phyloP scores from a whole-genome alignment of 176 grass and related monocot species.

The Aegilops speltoides region DNA sequence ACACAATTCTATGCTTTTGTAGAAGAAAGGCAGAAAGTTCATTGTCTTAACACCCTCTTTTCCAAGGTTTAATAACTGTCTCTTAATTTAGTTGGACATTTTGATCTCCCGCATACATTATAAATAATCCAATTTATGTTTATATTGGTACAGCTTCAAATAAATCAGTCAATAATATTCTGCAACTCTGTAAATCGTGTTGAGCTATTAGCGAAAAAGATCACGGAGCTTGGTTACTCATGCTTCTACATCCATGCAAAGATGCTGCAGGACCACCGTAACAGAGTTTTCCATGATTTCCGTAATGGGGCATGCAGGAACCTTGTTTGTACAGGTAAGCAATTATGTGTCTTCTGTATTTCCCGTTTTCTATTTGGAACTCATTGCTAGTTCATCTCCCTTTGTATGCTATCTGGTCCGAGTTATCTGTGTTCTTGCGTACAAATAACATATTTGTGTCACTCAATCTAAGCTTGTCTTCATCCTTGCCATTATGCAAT shows the following conservation, averaged over 20 bases:
- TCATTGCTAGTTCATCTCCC: neutral
- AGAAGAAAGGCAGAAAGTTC: conserved; percentile 97
- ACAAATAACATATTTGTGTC: neutral
- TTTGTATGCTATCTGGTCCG: neutral
- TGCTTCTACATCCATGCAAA: conserved; percentile 99
- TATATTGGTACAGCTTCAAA: conserved; percentile 77
- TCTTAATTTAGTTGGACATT: conserved; percentile 5
- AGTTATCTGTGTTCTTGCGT: neutral
- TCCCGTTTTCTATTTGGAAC: neutral
- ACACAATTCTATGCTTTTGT: conserved; percentile 96
- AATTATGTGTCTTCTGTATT: neutral
- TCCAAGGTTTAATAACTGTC: conserved; percentile 71
- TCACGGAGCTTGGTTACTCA: conserved; percentile 90
- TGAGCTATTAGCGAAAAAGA: conserved; percentile 91
- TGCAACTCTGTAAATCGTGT: conserved; percentile 97
- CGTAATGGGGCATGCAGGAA: conserved; percentile 96
- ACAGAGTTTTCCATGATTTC: conserved; percentile 95
- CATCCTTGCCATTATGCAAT: neutral
- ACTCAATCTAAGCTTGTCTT: neutral
- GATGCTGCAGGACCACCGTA: conserved; percentile 96
- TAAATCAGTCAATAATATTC: conserved; percentile 99
- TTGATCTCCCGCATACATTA: conserved; percentile 1
- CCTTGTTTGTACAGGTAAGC: conserved; percentile 90
- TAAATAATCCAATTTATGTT: conserved; percentile 26
- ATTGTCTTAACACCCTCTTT: conserved; percentile 95